phyloP scores from a whole-genome alignment of 345 rosid species.

The Melastoma malabathricum region DNA sequence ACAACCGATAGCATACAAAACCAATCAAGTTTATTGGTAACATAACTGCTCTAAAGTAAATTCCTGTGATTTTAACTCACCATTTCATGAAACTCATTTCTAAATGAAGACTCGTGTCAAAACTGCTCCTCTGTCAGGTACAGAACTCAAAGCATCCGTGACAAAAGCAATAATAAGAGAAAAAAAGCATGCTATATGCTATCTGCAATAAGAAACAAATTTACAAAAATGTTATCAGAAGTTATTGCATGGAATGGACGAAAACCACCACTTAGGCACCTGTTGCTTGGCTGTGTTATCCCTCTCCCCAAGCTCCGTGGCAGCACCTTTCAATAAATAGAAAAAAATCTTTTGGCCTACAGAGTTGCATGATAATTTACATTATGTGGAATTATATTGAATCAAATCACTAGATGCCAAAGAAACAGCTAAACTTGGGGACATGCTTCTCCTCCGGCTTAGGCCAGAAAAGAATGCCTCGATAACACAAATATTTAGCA shows the following conservation, averaged over 20 bases:
- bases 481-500: too few species aligned
- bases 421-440: too few species aligned
- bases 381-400: too few species aligned
- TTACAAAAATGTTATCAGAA: too few species aligned
- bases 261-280: conserved; percentile 22
- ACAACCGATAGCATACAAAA: conserved; percentile 48
- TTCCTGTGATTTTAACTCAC: conserved; percentile 31
- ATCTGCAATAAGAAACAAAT: conserved; percentile 38
- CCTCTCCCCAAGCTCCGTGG: conserved; percentile 40
- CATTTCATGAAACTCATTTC: conserved; percentile 75
- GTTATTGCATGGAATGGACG: too few species aligned
- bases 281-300: conserved; percentile 51
- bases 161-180: conserved; percentile 65
- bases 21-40: conserved; percentile 12
- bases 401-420: too few species aligned
- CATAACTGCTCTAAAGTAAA: conserved; percentile 1
- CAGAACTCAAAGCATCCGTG: conserved; percentile 80
- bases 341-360: conserved; percentile 59
- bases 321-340: conserved; percentile 56
- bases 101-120: conserved; percentile 72
- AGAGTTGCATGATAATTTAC: neutral
- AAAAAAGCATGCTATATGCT: conserved; percentile 64
- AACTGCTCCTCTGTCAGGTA: conserved; percentile 64
- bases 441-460: too few species aligned
- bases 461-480: too few species aligned